phyloP scores from a whole-genome alignment of 306 rosid species.

The Fagus sylvatica region DNA sequence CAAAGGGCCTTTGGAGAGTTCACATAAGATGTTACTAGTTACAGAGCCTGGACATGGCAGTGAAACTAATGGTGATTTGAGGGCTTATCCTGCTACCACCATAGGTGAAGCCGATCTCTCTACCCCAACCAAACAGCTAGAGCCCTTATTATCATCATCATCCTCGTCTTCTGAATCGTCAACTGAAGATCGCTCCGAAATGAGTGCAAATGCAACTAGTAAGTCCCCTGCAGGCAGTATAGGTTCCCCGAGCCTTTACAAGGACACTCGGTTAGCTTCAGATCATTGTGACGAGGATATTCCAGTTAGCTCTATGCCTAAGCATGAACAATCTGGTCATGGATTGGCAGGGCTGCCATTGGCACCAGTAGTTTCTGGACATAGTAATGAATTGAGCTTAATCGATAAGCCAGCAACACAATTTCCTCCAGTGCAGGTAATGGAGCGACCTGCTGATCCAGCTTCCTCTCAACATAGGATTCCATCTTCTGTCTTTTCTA shows the following conservation, averaged over 20 bases:
- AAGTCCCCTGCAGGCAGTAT: neutral
- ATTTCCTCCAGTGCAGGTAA: conserved; percentile 61
- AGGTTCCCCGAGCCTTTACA: neutral
- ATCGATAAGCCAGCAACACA: conserved; percentile 37
- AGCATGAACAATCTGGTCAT: conserved; percentile 14
- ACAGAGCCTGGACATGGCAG: neutral
- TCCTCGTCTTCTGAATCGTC: conserved; percentile 13
- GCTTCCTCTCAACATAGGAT: conserved; percentile 45
- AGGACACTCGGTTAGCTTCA: neutral
- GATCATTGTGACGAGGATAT: conserved; percentile 27
- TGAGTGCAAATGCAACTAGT: conserved; percentile 6
- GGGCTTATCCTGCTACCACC: neutral
- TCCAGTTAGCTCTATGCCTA: conserved; percentile 34
- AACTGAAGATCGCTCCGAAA: neutral
- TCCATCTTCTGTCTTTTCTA: conserved; percentile 73
- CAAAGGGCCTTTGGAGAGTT: neutral
- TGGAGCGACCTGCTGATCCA: conserved; percentile 57
- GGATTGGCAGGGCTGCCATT: conserved; percentile 9
- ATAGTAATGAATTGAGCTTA: conserved; percentile 14
- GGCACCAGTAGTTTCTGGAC: conserved; percentile 1
- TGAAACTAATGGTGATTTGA: neutral
- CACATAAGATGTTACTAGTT: neutral
- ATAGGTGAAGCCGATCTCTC: neutral
- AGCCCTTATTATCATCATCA: neutral
- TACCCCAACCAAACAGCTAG: neutral